Conservation (phyloP, 768 basidiomycete genomes). For the Gloeophyllum trabeum region DNA sequence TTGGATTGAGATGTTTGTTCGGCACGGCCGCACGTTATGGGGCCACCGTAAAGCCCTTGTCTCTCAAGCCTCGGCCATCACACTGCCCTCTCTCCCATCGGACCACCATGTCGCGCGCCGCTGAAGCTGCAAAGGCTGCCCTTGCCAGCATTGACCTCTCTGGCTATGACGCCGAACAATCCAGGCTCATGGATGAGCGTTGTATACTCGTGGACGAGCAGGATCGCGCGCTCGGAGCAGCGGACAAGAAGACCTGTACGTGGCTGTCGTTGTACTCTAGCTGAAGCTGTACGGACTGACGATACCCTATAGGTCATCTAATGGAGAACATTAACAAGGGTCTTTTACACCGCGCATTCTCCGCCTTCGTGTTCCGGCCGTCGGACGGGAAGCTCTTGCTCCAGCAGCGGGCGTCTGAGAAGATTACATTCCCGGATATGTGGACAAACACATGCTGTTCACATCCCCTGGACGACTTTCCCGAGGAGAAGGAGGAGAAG, state of each 20-base stretch:
- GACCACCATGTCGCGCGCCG: slow-evolving; percentile 40
- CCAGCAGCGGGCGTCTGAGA: slow-evolving; percentile 93
- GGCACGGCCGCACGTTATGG: no score
- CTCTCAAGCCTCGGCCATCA: no score
- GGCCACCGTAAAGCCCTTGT: no score
- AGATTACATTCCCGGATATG: slow-evolving; percentile 99
- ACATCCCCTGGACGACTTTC: slow-evolving; percentile 90
- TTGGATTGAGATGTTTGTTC: no score
- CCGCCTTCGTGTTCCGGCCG: slow-evolving; percentile 92
- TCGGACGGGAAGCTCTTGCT: slow-evolving; percentile 87
- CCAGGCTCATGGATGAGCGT: slow-evolving; percentile 89
- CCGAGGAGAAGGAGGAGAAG: slow-evolving; percentile 64
- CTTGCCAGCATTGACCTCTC: slow-evolving; percentile 71
- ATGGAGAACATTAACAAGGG: slow-evolving; percentile 96
- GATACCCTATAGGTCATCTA: slow-evolving; percentile 60
- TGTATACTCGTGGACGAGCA: slow-evolving; percentile 89
- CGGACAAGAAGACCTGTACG: slow-evolving; percentile 95
- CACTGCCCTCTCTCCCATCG: neutral
- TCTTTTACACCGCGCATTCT: slow-evolving; percentile 94
- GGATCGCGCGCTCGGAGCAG: slow-evolving; percentile 74
- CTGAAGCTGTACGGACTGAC: neutral
- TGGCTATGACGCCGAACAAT: slow-evolving; percentile 86
- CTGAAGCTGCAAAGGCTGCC: slow-evolving; percentile 46
- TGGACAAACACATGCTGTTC: slow-evolving; percentile 99
- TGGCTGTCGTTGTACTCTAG: slow-evolving; percentile 3